A percentile compares a stretch with the other conserved stretches of the same genome.
Evolutionary conservation across 306 rosid species (phyloP).

Genomic region (Quercus cerris): DNA sequence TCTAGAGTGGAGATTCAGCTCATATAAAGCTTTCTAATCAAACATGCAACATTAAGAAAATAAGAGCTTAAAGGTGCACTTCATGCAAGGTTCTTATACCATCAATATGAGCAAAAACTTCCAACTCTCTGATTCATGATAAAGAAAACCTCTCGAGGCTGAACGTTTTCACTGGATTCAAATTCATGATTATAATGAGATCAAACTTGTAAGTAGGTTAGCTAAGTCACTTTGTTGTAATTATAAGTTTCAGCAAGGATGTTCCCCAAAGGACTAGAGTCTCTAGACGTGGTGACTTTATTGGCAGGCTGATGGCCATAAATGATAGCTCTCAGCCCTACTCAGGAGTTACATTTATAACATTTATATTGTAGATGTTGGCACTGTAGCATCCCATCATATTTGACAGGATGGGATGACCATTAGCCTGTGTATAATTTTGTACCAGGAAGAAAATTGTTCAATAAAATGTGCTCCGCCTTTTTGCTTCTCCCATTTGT

Average conservation of each 20-base stretch:
- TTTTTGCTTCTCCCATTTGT: neutral
- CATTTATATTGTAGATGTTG: neutral
- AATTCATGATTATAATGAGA: neutral
- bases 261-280: neutral
- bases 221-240: constrained; percentile 34
- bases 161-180: neutral
- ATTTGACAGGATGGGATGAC: constrained; percentile 9
- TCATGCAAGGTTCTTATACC: neutral
- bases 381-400: constrained; percentile 10
- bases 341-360: constrained; percentile 4
- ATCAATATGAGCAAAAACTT: neutral
- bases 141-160: neutral
- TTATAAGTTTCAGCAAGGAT: constrained; percentile 1
- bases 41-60: constrained; percentile 6
- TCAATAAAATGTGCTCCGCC: neutral
- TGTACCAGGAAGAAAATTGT: neutral
- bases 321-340: constrained; percentile 4
- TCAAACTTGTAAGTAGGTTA: constrained; percentile 2
- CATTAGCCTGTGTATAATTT: constrained; percentile 7
- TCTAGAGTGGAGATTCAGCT: constrained; percentile 25
- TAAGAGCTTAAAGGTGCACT: constrained; percentile 13
- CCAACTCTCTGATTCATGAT: neutral
- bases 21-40: constrained; percentile 13
- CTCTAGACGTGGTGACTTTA: constrained; percentile 9
- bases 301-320: constrained; percentile 16